phyloP scores from a whole-genome alignment of 2,329 filamentous ascomycete genomes.

The Penicillium sp. region DNA sequence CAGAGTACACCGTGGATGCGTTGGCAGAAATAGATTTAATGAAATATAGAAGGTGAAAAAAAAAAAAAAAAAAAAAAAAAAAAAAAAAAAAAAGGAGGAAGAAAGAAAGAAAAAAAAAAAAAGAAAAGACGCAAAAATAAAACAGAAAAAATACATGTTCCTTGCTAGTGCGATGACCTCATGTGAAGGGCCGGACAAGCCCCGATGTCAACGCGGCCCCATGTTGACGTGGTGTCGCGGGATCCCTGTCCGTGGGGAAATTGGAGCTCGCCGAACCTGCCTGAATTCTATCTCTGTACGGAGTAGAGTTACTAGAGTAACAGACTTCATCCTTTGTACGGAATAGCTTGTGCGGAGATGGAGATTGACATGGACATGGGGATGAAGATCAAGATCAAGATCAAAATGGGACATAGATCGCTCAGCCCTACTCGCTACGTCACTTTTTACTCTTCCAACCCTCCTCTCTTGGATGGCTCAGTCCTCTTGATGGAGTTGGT shows the following conservation, averaged over 20 bases:
- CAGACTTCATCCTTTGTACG: too few relatives aligned
- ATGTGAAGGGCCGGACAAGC: slow-evolving; percentile 12
- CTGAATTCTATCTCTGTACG: neutral
- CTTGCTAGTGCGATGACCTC: slow-evolving; percentile 21
- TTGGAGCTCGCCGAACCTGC: neutral
- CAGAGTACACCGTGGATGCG: too few relatives aligned
- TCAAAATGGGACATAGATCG: too few relatives aligned
- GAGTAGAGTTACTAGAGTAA: too few relatives aligned
- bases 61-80: too few relatives aligned
- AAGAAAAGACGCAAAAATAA: too few relatives aligned
- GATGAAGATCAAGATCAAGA: too few relatives aligned
- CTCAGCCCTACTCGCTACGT: slow-evolving; percentile 2
- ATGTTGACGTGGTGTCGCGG: neutral
- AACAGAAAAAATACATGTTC: too few relatives aligned
- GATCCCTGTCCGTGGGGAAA: neutral
- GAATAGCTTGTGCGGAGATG: neutral
- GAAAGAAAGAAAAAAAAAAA: too few relatives aligned
- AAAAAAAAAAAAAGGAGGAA: too few relatives aligned
- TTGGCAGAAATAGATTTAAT: too few relatives aligned
- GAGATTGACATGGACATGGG: neutral
- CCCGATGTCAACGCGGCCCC: slow-evolving; percentile 2
- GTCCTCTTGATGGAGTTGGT: slow-evolving; percentile 6
- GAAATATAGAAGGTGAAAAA: too few relatives aligned
- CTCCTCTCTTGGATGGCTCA: neutral
- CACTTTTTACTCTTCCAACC: neutral